phyloP scores from a whole-genome alignment of 2,329 filamentous ascomycete species.

The Penicillium sp. region DNA sequence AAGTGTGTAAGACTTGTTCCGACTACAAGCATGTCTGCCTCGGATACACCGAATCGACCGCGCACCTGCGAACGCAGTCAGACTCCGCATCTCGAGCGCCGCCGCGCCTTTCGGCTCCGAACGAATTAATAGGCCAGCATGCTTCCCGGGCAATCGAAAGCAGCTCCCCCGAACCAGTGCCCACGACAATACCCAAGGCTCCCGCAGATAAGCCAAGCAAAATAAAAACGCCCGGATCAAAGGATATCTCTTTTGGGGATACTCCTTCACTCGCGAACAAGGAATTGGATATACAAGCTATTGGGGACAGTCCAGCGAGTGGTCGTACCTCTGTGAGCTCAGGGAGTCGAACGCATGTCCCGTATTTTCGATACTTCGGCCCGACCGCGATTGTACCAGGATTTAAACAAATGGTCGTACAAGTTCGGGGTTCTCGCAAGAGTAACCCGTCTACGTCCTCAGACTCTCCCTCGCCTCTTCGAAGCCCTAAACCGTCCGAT shows the following conservation, averaged over 20 bases:
- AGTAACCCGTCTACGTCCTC: constrained; percentile 42
- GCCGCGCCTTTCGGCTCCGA: constrained; percentile 16
- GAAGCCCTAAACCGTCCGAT: constrained; percentile 33
- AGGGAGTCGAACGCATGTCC: constrained; percentile 54
- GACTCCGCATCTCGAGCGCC: constrained; percentile 27
- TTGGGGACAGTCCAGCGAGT: constrained; percentile 37
- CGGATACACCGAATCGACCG: constrained; percentile 58
- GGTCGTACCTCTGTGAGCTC: constrained; percentile 42
- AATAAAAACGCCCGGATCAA: constrained; percentile 15
- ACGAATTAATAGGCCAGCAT: constrained; percentile 17
- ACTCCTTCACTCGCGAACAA: constrained; percentile 18
- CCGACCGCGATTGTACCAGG: constrained; percentile 88
- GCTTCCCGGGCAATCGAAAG: constrained; percentile 23
- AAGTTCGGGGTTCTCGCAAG: constrained; percentile 57
- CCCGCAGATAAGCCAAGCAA: constrained; percentile 17
- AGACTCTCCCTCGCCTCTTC: constrained; percentile 37
- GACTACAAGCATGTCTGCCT: constrained; percentile 69
- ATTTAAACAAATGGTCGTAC: constrained; percentile 79
- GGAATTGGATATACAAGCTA: constrained; percentile 26
- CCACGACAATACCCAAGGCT: constrained; percentile 3
- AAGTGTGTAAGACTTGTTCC: constrained; percentile 66
- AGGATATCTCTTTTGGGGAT: constrained; percentile 20
- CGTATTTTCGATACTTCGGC: constrained; percentile 88
- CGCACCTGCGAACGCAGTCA: constrained; percentile 34
- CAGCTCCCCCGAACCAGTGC: constrained; percentile 28